A percentile compares a stretch with the other conserved stretches of the same genome.
Evolutionary conservation across 2,329 filamentous ascomycete genomes (phyloP).

Genomic region (Aspergillus awamori): DNA sequence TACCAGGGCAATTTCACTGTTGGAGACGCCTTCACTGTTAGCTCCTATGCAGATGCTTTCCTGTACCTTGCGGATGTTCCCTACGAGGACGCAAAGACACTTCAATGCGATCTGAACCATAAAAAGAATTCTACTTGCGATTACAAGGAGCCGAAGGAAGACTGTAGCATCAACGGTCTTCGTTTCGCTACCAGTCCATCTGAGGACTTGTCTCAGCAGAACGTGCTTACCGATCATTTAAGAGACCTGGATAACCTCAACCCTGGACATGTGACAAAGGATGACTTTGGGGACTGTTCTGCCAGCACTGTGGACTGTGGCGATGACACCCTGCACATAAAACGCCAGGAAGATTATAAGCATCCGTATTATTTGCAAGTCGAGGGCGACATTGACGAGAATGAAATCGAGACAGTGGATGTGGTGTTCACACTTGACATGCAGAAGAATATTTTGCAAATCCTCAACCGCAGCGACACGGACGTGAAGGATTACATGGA

Average conservation of each 20-base stretch:
- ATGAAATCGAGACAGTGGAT: not conserved
- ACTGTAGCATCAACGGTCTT: not conserved
- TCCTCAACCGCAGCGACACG: not conserved
- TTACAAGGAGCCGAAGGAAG: not conserved
- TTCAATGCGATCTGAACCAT: not conserved
- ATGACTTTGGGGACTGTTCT: not conserved
- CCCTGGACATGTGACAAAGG: not conserved
- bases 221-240: not conserved
- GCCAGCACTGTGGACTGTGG: not conserved
- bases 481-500: not conserved
- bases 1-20: not conserved
- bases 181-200: not conserved
- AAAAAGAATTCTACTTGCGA: not conserved
- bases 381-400: not conserved
- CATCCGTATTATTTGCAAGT: not conserved
- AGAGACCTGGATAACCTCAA: not conserved
- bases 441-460: not conserved
- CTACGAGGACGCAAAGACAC: not conserved
- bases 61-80: not conserved
- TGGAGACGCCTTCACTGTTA: not conserved
- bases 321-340: not conserved
- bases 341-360: not conserved
- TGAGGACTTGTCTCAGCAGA: not conserved
- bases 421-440: not conserved
- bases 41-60: not conserved